A percentile compares a stretch with the other conserved stretches of the same genome.
Conservation (phyloP, 163 green algal genomes). For the Scenedesmus sp. region DNA sequence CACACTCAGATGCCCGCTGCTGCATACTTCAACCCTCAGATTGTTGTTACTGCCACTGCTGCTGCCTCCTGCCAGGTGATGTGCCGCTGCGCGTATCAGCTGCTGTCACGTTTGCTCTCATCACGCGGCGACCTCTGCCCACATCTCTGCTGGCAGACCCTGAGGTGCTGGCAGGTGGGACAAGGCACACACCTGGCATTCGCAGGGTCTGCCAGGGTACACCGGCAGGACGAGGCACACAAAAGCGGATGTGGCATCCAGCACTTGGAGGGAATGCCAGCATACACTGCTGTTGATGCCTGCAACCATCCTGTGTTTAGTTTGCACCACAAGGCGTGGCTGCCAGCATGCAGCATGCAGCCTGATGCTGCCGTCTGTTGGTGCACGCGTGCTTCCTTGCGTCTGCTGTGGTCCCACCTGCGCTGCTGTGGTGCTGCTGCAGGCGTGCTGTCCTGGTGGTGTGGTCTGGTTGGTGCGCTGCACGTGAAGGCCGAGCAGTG, state of each 20-base stretch:
- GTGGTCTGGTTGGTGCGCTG: slow-evolving; percentile 13
- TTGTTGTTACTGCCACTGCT: background rate
- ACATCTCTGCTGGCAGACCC: background rate
- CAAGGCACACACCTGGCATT: background rate
- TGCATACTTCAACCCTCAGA: too few relatives aligned
- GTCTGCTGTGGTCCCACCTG: background rate
- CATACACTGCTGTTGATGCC: too few relatives aligned
- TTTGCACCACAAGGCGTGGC: too few relatives aligned
- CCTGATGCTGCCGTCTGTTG: too few relatives aligned
- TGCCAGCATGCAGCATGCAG: too few relatives aligned
- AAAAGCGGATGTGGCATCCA: too few relatives aligned
- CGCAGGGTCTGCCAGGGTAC: too few relatives aligned
- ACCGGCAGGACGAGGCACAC: too few relatives aligned
- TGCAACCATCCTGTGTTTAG: too few relatives aligned
- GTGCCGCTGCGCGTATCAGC: slow-evolving; percentile 17
- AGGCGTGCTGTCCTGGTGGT: slow-evolving; percentile 43
- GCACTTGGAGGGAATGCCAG: too few relatives aligned
- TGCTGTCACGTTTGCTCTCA: background rate
- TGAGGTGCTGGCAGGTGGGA: slow-evolving; percentile 9
- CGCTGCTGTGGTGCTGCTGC: background rate
- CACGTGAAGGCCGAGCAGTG: background rate
- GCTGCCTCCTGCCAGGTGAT: slow-evolving; percentile 19
- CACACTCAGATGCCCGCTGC: too few relatives aligned
- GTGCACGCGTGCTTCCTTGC: background rate
- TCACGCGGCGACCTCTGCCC: background rate